Evolutionary conservation across 2,329 filamentous ascomycete genomes (phyloP).

Genomic region (Epichloe hybrida): DNA sequence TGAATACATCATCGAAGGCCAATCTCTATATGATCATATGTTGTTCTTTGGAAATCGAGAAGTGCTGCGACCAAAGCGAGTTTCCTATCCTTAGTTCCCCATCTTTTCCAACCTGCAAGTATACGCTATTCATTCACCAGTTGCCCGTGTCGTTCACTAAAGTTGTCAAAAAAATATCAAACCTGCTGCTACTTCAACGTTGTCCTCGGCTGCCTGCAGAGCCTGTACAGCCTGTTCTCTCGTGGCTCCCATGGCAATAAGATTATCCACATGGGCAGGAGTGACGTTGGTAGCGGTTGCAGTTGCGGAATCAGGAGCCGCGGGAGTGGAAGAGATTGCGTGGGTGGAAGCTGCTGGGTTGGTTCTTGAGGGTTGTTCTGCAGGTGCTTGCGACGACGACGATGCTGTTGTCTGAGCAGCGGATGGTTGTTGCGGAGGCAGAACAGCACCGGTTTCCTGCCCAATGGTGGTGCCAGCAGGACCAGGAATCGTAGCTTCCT

Average conservation of each 20-base stretch:
- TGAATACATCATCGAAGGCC: background rate
- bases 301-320: conserved; percentile 9
- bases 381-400: conserved; percentile 4
- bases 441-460: conserved; percentile 65
- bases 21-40: background rate
- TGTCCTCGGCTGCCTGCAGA: conserved; percentile 68
- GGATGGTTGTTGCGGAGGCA: conserved; percentile 12
- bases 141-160: background rate
- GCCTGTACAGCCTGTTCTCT: conserved; percentile 66
- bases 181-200: conserved; percentile 50
- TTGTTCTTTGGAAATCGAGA: background rate
- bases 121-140: background rate
- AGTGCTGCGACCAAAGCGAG: background rate
- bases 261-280: conserved; percentile 58
- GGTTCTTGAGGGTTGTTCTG: conserved; percentile 10
- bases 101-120: background rate
- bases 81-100: background rate
- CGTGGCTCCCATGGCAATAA: conserved; percentile 66
- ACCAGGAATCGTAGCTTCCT: conserved; percentile 74
- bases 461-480: conserved; percentile 85
- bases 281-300: conserved; percentile 24
- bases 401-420: conserved; percentile 9
- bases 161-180: conserved; percentile 8
- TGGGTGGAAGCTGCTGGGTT: conserved; percentile 9
- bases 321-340: conserved; percentile 12